These are phyloP conservation scores for Solanum corneliomulleri DNA, from an alignment of 257 asterid species.

Conservation along the genomic window DNA sequence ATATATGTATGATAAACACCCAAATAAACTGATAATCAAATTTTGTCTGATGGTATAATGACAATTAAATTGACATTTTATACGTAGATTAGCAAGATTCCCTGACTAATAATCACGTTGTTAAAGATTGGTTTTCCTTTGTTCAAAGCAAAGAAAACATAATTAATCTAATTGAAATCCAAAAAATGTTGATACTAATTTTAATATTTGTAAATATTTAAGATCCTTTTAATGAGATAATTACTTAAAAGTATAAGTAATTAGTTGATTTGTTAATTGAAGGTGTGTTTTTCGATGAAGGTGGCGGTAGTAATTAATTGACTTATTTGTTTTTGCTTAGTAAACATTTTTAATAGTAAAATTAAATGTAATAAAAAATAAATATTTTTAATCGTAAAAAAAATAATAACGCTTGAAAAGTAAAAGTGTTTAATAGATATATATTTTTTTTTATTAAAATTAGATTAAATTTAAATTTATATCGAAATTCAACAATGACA, in stretches of 20 bases:
- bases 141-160: background rate
- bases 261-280: background rate
- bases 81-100: background rate
- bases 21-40: background rate
- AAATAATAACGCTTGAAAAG: background rate
- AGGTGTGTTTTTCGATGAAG: background rate
- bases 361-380: no score
- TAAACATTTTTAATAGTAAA: no score
- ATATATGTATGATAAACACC: no score
- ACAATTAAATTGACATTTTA: background rate
- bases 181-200: background rate
- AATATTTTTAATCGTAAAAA: no score
- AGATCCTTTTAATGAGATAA: background rate
- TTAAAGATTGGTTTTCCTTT: background rate
- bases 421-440: no score
- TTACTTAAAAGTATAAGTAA: no score
- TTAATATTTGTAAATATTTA: background rate
- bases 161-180: background rate
- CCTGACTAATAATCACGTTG: background rate
- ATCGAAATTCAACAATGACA: no score
- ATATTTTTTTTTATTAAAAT: fast-evolving
- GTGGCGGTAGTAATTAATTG: background rate
- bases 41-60: background rate
- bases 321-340: no score
- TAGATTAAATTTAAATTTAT: no score